Conservation (phyloP, 1,284 basidiomycete genomes). For the Butyriboletus regius region DNA sequence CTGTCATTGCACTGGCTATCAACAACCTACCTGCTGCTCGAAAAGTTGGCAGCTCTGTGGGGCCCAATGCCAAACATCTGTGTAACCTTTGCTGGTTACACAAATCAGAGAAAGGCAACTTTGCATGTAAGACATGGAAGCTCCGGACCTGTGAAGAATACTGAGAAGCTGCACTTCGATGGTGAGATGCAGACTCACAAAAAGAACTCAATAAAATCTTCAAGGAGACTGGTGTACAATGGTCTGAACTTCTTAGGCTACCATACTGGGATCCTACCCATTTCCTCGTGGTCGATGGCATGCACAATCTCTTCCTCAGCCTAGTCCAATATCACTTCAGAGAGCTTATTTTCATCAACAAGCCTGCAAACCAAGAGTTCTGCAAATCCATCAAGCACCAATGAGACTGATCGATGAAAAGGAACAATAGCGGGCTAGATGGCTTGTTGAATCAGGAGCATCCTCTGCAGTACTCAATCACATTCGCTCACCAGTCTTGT, state of each 20-base stretch:
- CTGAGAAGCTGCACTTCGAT: background rate
- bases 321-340: constrained; percentile 5
- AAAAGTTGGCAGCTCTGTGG: background rate
- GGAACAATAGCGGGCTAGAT: background rate
- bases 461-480: no score
- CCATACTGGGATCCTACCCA: constrained; percentile 35
- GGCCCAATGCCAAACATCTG: background rate
- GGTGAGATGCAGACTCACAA: background rate
- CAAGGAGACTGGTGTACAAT: constrained; percentile 14
- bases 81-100: background rate
- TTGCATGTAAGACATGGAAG: background rate
- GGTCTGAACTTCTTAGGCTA: constrained; percentile 34
- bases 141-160: background rate
- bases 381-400: no score
- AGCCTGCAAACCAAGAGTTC: background rate
- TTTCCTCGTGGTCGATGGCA: constrained; percentile 32
- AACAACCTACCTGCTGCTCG: background rate
- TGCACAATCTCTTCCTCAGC: constrained; percentile 33
- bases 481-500: no score
- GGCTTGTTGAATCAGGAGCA: no score
- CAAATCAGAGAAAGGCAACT: background rate
- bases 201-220: background rate
- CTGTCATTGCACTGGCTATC: no score
- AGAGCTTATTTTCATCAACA: constrained; percentile 8
- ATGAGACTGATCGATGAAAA: background rate